Percentiles rank a stretch among this genome's conserved stretches.
Evolutionary conservation across 139 green algal species (phyloP).

Genomic region (Zygnema circumcarinatum): DNA sequence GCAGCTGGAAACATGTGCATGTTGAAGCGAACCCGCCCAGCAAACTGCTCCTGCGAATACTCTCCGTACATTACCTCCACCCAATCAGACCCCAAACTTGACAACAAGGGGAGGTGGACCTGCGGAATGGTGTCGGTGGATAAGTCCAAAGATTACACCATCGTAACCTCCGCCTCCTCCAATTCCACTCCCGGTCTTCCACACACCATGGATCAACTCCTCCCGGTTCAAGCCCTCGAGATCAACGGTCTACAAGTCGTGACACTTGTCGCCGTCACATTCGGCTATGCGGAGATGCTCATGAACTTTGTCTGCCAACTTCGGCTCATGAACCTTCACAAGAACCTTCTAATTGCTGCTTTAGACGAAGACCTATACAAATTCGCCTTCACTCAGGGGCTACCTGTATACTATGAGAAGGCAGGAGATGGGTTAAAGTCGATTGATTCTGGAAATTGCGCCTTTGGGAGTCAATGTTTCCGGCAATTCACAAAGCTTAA

Average conservation of each 20-base stretch:
- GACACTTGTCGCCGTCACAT: slow-evolving; percentile 34
- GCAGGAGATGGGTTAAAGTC: background rate
- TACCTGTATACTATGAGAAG: slow-evolving; percentile 45
- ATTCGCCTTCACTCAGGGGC: slow-evolving; percentile 47
- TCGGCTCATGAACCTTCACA: background rate
- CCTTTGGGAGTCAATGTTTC: slow-evolving; percentile 51
- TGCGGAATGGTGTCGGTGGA: slow-evolving; percentile 43
- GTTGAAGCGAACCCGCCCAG: slow-evolving; percentile 21
- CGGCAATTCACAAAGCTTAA: slow-evolving; percentile 53
- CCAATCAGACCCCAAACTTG: slow-evolving; percentile 34
- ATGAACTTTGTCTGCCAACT: slow-evolving; percentile 53
- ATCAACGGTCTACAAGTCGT: slow-evolving; percentile 27
- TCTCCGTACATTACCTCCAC: background rate
- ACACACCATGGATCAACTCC: slow-evolving; percentile 45
- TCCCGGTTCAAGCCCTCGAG: background rate
- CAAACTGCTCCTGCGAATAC: slow-evolving; percentile 43
- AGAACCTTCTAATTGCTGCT: slow-evolving; percentile 39
- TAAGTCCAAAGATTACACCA: background rate
- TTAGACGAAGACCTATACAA: slow-evolving; percentile 51
- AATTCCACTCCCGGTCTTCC: slow-evolving; percentile 24
- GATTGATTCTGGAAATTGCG: slow-evolving; percentile 21
- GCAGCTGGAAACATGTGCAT: slow-evolving; percentile 32
- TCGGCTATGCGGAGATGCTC: slow-evolving; percentile 50
- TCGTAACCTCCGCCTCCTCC: background rate
- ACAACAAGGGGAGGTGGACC: slow-evolving; percentile 1